These are phyloP conservation scores for Andrographis paniculata DNA, from an alignment of 305 asterid genomes.

Conservation along the genomic window DNA sequence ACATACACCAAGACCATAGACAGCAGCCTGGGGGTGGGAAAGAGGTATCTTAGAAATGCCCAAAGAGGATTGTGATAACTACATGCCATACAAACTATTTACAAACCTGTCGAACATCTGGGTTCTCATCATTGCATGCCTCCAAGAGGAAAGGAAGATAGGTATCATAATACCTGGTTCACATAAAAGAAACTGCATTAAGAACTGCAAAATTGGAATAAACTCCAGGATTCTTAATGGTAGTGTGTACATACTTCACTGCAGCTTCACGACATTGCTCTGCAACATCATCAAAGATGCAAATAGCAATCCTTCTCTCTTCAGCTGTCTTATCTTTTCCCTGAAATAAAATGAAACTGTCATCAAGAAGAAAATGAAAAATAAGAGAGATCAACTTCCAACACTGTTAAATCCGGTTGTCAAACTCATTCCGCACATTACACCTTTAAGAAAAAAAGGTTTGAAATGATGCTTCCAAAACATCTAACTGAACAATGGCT, in stretches of 20 bases:
- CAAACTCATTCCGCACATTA: too few relatives aligned
- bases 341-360: constrained; percentile 27
- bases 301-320: constrained; percentile 95
- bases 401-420: too few relatives aligned
- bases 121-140: constrained; percentile 89
- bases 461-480: too few relatives aligned
- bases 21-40: constrained; percentile 87
- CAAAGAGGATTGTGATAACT: constrained; percentile 1
- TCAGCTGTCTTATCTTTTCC: constrained; percentile 85
- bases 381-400: too few relatives aligned
- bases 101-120: constrained; percentile 91
- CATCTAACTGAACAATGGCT: too few relatives aligned
- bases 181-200: constrained; percentile 10
- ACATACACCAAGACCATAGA: constrained; percentile 94
- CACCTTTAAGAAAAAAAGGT: too few relatives aligned
- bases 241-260: constrained; percentile 48
- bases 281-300: constrained; percentile 97
- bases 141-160: constrained; percentile 93
- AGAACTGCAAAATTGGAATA: constrained; percentile 1
- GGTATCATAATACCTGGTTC: constrained; percentile 76
- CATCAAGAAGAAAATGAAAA: neutral
- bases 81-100: constrained; percentile 5
- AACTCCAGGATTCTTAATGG: neutral
- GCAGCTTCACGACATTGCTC: constrained; percentile 93
- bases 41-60: constrained; percentile 17